Conservation (phyloP, 371 early-diverging fungal genomes). For the Mortierella sp. region DNA sequence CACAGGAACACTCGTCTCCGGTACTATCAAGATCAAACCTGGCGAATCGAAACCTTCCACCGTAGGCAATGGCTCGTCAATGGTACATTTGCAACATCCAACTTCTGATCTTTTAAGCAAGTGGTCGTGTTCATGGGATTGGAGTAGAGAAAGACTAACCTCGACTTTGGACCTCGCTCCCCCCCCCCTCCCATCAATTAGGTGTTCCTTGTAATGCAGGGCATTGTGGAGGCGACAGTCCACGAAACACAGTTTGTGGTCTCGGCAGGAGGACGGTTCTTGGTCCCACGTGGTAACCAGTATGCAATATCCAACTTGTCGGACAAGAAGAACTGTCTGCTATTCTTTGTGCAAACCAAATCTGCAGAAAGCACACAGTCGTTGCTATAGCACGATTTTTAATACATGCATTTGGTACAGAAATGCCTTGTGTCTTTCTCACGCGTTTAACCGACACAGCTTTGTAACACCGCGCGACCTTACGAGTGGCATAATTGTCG, state of each 20-base stretch:
- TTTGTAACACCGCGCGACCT: too few species aligned
- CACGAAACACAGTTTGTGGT: conserved; percentile 36
- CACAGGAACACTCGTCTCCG: conserved; percentile 22
- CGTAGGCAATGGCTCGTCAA: conserved; percentile 12
- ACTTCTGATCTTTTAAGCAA: neutral
- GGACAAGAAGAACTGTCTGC: conserved; percentile 8
- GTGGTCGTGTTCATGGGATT: too few species aligned
- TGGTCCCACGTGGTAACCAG: conserved; percentile 36
- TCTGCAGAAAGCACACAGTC: too few species aligned
- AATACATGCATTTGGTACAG: too few species aligned
- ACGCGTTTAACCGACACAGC: too few species aligned
- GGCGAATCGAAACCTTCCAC: conserved; percentile 22
- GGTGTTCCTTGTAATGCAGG: conserved; percentile 38
- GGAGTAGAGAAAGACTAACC: too few species aligned
- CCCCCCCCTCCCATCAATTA: neutral
- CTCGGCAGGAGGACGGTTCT: conserved; percentile 35
- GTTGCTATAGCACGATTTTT: too few species aligned
- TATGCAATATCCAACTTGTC: conserved; percentile 34
- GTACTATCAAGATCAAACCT: conserved; percentile 32
- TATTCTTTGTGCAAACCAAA: conserved; percentile 45
- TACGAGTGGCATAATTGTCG: too few species aligned
- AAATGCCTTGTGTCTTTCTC: too few species aligned
- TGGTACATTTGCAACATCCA: conserved; percentile 6
- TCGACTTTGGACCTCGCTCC: neutral
- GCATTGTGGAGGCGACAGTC: conserved; percentile 26